Percentiles rank a stretch among this genome's conserved stretches.
Conservation (phyloP, 1,284 basidiomycete genomes). For the Leccinum insolens region DNA sequence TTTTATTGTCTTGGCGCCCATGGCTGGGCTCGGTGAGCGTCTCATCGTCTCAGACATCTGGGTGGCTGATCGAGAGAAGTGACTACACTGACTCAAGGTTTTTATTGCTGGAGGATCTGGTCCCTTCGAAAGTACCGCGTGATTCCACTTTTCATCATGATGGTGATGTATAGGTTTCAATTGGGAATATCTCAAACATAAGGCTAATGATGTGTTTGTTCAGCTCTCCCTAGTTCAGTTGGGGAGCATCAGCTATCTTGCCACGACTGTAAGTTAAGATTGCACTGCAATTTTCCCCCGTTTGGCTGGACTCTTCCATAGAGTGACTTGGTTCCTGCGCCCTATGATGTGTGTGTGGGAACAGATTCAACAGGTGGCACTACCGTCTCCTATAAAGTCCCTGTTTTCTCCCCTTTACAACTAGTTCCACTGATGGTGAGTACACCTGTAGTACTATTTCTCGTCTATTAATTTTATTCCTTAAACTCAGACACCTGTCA, state of each 20-base stretch:
- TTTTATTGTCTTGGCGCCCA: background rate
- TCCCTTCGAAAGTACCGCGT: background rate
- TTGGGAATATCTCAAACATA: background rate
- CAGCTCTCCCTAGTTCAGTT: background rate
- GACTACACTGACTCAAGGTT: constrained; percentile 22
- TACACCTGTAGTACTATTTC: background rate
- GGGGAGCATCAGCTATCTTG: background rate
- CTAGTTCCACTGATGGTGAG: background rate
- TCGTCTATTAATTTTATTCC: background rate
- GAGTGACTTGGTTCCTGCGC: too few species aligned
- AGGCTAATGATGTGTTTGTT: background rate
- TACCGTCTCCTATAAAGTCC: too few species aligned
- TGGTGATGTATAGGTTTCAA: background rate
- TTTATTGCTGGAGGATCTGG: background rate
- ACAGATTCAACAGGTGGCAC: too few species aligned
- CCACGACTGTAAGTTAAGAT: background rate
- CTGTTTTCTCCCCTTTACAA: background rate
- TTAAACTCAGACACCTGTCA: background rate
- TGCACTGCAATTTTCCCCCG: background rate
- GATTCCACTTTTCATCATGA: background rate
- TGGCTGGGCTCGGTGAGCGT: constrained; percentile 22
- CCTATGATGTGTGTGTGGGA: too few species aligned
- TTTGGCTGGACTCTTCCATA: background rate
- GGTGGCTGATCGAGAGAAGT: constrained; percentile 13
- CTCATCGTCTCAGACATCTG: background rate